Conservation (phyloP, 208 protist genomes). For the Crithidia acanthocephali region DNA sequence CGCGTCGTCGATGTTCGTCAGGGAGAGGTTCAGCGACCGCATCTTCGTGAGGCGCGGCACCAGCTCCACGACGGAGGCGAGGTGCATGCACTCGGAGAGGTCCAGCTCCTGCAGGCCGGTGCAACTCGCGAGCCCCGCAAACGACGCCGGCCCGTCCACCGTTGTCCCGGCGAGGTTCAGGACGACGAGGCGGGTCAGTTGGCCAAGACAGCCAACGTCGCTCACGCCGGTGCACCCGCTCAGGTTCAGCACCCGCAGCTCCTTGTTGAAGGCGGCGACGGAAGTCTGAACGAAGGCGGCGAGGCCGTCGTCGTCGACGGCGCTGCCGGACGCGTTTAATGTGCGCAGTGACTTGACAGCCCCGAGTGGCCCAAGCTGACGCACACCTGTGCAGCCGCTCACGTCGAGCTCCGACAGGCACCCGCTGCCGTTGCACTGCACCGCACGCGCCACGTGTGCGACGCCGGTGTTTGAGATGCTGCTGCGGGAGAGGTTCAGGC, state of each 20-base stretch:
- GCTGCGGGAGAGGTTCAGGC: conserved; percentile 8
- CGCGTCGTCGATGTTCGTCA: conserved; percentile 23
- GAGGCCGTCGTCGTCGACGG: conserved; percentile 25
- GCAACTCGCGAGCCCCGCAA: conserved; percentile 1
- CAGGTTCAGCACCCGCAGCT: conserved; percentile 30
- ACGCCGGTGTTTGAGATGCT: conserved; percentile 11
- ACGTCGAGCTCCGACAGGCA: conserved; percentile 40
- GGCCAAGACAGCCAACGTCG: conserved; percentile 14
- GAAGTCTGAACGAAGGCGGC: conserved; percentile 15
- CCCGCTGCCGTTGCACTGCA: conserved; percentile 3
- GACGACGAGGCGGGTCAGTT: conserved; percentile 12
- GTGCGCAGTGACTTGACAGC: conserved; percentile 21
- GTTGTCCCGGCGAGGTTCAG: conserved; percentile 25
- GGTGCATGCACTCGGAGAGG: conserved; percentile 31
- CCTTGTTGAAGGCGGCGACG: background rate
- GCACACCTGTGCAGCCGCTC: conserved; percentile 43
- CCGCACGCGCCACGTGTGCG: conserved; percentile 1
- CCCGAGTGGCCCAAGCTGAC: conserved; percentile 33
- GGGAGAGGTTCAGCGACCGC: conserved; percentile 26
- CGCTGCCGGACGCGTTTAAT: conserved; percentile 17
- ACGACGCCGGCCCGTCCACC: conserved; percentile 19
- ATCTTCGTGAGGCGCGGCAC: conserved; percentile 22
- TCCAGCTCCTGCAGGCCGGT: conserved; percentile 15
- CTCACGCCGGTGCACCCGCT: conserved; percentile 21
- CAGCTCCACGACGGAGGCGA: conserved; percentile 29